phyloP scores from a whole-genome alignment of 768 basidiomycete genomes.

The Tulasnella sp. region DNA sequence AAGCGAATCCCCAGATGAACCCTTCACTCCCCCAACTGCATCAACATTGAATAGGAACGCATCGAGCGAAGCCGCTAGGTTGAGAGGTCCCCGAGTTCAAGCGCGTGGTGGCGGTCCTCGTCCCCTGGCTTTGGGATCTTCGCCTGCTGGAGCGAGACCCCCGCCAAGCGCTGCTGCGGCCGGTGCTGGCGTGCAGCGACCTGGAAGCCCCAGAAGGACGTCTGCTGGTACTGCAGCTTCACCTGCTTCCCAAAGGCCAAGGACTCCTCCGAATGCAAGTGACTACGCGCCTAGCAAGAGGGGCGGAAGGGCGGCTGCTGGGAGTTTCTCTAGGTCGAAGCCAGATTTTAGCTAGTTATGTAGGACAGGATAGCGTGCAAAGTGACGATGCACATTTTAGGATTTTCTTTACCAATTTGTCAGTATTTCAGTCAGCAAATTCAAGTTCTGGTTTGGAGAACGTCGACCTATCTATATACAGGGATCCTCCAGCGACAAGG shows the following conservation, averaged over 20 bases:
- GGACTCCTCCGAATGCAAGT: constrained; percentile 30
- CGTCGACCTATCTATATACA: too few species aligned
- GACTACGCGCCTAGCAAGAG: constrained; percentile 34
- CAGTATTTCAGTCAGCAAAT: too few species aligned
- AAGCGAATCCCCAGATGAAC: background rate
- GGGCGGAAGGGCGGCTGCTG: constrained; percentile 36
- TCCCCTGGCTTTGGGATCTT: constrained; percentile 41
- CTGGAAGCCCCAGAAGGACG: constrained; percentile 33
- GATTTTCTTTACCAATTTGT: too few species aligned
- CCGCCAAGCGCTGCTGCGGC: constrained; percentile 42
- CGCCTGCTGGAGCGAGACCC: constrained; percentile 40
- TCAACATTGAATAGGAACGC: background rate
- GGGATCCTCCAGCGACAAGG: too few species aligned
- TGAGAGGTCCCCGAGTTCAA: constrained; percentile 63
- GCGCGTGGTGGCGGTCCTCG: constrained; percentile 50
- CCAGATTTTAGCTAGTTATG: background rate
- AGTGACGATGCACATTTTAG: too few species aligned
- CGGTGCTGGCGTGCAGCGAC: constrained; percentile 43
- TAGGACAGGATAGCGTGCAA: too few species aligned
- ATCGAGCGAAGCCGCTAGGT: constrained; percentile 30
- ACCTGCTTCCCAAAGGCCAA: constrained; percentile 42
- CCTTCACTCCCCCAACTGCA: constrained; percentile 30
- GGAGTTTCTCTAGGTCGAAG: constrained; percentile 45
- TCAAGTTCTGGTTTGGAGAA: too few species aligned
- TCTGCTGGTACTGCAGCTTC: constrained; percentile 44